Percentiles rank a stretch among this genome's conserved stretches.
Evolutionary conservation across 2,329 filamentous ascomycete species (phyloP).

Genomic region (Chrysoporthe cubensis): DNA sequence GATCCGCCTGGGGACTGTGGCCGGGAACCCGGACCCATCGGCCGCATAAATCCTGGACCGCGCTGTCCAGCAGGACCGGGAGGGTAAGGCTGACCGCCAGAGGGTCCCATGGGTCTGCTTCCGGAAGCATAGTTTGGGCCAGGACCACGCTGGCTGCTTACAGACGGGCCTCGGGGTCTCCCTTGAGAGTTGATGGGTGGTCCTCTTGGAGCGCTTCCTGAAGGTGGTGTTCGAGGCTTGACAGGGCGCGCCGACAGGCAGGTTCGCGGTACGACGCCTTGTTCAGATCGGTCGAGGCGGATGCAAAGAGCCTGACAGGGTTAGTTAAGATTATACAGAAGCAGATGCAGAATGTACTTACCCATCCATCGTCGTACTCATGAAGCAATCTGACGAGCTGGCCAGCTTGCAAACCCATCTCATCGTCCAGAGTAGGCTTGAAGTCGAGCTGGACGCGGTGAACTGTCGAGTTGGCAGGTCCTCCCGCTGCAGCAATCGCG

Average conservation of each 20-base stretch:
- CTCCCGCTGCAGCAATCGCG: conserved; percentile 65
- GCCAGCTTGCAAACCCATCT: conserved; percentile 79
- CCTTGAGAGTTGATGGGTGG: conserved; percentile 55
- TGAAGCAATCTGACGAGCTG: conserved; percentile 88
- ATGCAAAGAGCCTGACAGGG: conserved; percentile 77
- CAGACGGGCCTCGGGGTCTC: conserved; percentile 39
- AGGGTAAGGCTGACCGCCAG: conserved; percentile 38
- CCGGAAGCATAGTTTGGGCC: conserved; percentile 40
- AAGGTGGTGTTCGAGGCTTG: conserved; percentile 71
- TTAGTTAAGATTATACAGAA: conserved; percentile 2
- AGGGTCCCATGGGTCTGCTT: conserved; percentile 46
- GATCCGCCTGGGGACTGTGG: conserved; percentile 48
- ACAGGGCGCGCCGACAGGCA: conserved; percentile 91
- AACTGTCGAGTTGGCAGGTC: conserved; percentile 66
- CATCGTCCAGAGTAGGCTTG: conserved; percentile 88
- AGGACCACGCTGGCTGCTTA: conserved; percentile 46
- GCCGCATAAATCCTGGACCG: conserved; percentile 33
- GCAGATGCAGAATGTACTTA: conserved; percentile 51
- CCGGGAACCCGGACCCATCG: conserved; percentile 37
- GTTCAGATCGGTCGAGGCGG: conserved; percentile 84
- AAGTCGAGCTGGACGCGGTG: conserved; percentile 96
- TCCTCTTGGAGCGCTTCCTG: conserved; percentile 51
- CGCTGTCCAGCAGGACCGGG: conserved; percentile 42
- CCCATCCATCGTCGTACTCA: conserved; percentile 98
- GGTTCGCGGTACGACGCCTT: conserved; percentile 91